Base-by-base conservation (phyloP, 2,329 filamentous ascomycete genomes). In the Biscogniauxia sp. region DNA sequence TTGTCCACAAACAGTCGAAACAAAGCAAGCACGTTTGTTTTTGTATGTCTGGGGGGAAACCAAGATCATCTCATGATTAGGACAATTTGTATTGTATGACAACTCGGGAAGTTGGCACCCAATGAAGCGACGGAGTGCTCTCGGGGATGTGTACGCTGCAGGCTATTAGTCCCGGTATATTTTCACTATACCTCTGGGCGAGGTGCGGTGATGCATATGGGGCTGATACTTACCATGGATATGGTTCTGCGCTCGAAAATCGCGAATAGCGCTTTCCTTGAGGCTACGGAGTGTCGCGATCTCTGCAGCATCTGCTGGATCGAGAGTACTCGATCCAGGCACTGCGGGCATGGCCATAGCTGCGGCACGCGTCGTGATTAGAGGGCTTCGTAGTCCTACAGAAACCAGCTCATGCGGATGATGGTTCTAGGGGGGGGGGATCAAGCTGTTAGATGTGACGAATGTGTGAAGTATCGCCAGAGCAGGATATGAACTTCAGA, bases 61-160 rank as follows among this genome's bases (percentile, higher is more conserved):
- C 20, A 68, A 61, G 41, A 69, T 58, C 61, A 74, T 65, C 45
- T 71, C 69, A 63, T 74, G 72, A 25, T 63, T 68, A 13, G 53
- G 17, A 32, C 69, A 70, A 15, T 55, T 50, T 15, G 26, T 56
- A 25, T 56, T 51, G 20, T 63, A 55, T 6, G 51, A 54, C 28
- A 72, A 61, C 25, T 69, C 68, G 1, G 64, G 53, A 11, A 72
- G 51, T 13, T 66, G 53, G 1, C 60, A 65, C 49, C 59, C 60
- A 1, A 73, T 63, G 45, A 74, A 68, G 11, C 67, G 64, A 1
- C 64, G 64, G 20, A 74, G 63, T 7, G 71, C 59, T 17, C 65
- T 62, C 13, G 72, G 70, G n/a, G 72, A 69, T n/a, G 71, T 69
- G 28, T 72, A 70, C 7, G 65, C 72, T 70, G 57, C 20, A 28